These are phyloP conservation scores for Spatholobus suberectus DNA, from an alignment of 306 rosid genomes.

Conservation along the genomic window DNA sequence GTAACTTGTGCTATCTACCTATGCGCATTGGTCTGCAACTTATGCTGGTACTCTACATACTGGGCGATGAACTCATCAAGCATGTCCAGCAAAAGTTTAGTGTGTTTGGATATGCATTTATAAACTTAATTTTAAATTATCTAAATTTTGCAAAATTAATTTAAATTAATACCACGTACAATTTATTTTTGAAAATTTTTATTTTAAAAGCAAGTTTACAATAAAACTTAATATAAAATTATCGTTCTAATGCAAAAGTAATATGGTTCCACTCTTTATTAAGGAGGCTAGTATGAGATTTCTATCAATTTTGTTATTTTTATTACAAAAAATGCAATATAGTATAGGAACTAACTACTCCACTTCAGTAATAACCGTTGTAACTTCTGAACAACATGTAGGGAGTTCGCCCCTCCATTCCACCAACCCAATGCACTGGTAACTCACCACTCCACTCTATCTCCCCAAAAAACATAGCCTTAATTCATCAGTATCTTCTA, in stretches of 20 bases:
- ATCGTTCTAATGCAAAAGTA: background rate
- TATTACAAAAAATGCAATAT: background rate
- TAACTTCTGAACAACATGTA: background rate
- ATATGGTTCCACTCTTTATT: background rate
- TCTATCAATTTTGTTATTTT: background rate
- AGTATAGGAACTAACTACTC: background rate
- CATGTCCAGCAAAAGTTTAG: background rate
- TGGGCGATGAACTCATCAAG: background rate
- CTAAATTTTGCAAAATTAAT: background rate
- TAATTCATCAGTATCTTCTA: conserved; percentile 33
- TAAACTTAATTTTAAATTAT: background rate
- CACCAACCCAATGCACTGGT: background rate
- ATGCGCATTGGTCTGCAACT: background rate
- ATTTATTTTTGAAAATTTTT: background rate
- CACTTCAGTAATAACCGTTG: background rate
- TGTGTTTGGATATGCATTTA: background rate
- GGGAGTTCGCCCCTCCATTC: background rate
- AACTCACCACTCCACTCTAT: background rate
- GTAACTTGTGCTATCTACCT: background rate
- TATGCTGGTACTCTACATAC: background rate
- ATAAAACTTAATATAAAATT: background rate
- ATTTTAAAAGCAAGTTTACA: background rate
- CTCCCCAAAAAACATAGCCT: background rate
- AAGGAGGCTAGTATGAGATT: background rate
- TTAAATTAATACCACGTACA: background rate